phyloP scores from a whole-genome alignment of 768 basidiomycete genomes.

The Panaeolus cyanescens region DNA sequence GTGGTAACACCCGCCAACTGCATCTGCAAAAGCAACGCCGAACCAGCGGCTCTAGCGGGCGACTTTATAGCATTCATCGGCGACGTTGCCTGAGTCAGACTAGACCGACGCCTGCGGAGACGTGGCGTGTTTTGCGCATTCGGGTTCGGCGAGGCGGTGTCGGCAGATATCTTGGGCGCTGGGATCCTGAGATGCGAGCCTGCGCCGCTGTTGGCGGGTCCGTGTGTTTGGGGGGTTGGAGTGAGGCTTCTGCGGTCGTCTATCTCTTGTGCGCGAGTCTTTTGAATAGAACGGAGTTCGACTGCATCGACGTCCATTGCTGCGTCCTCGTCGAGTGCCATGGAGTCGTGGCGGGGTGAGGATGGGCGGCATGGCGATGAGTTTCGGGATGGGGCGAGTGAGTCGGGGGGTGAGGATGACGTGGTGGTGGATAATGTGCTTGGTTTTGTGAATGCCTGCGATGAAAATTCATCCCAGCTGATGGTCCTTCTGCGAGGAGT shows the following conservation, averaged over 20 bases:
- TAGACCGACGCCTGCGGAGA: constrained; percentile 64
- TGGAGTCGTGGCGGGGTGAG: constrained; percentile 2
- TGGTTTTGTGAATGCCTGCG: background rate
- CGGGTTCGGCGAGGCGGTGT: constrained; percentile 15
- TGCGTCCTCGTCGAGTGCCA: constrained; percentile 12
- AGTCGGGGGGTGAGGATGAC: background rate
- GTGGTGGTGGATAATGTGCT: constrained; percentile 5
- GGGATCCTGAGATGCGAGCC: background rate
- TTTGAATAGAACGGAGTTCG: background rate
- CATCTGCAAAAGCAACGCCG: constrained; percentile 51
- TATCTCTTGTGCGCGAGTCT: constrained; percentile 1
- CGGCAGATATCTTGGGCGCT: constrained; percentile 1
- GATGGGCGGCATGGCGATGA: constrained; percentile 4
- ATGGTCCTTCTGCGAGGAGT: constrained; percentile 11
- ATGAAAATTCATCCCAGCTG: constrained; percentile 14
- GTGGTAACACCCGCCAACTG: constrained; percentile 34
- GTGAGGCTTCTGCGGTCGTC: constrained; percentile 24
- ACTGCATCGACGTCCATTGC: constrained; percentile 21
- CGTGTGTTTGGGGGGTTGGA: constrained; percentile 27
- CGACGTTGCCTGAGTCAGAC: constrained; percentile 53
- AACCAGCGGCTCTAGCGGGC: constrained; percentile 50
- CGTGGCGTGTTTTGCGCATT: constrained; percentile 29
- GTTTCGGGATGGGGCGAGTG: background rate
- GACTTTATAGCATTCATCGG: constrained; percentile 63
- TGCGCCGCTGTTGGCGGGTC: background rate